Percentiles rank a stretch among this genome's conserved stretches.
These are phyloP conservation scores for Stagonosporopsis vannaccii DNA, from an alignment of 2,329 filamentous ascomycete species.

Conservation along the genomic window DNA sequence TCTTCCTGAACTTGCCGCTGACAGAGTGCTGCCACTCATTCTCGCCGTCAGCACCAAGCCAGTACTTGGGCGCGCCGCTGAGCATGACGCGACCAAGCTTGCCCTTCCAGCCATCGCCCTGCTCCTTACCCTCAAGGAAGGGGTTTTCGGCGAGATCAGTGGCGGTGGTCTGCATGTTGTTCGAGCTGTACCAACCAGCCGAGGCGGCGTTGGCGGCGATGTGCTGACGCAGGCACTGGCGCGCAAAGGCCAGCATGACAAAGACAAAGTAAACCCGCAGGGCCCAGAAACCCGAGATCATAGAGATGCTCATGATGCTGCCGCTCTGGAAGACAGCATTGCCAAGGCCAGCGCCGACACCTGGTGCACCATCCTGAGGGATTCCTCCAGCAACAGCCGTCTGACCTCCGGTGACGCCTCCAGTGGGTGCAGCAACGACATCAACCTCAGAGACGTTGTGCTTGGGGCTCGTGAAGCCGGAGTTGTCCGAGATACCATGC, in stretches of 20 bases:
- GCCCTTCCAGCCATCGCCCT: constrained; percentile 81
- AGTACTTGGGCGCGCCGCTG: constrained; percentile 75
- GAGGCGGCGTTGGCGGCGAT: constrained; percentile 57
- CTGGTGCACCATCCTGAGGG: constrained; percentile 38
- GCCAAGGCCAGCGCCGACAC: constrained; percentile 59
- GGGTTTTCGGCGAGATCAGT: constrained; percentile 67
- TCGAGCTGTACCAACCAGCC: constrained; percentile 51
- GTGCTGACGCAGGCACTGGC: constrained; percentile 76
- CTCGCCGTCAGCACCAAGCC: constrained; percentile 73
- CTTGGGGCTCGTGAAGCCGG: constrained; percentile 70
- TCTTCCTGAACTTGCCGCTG: constrained; percentile 66
- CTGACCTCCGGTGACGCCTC: constrained; percentile 58
- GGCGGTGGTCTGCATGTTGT: constrained; percentile 49
- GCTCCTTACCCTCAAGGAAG: constrained; percentile 73
- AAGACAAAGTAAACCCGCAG: constrained; percentile 84
- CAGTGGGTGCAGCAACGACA: constrained; percentile 58
- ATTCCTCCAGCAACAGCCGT: constrained; percentile 59
- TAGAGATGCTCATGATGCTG: constrained; percentile 76
- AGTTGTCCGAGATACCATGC: constrained; percentile 66
- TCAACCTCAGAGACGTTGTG: constrained; percentile 67
- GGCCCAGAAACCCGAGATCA: constrained; percentile 76
- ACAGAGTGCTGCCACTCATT: constrained; percentile 73
- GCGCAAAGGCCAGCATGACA: constrained; percentile 82
- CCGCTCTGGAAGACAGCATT: constrained; percentile 71
- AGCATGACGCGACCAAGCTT: constrained; percentile 82